Percentiles rank a stretch among this genome's conserved stretches.
Conservation (phyloP, 805 yeast species). For the Suhomyces pyralidae region DNA sequence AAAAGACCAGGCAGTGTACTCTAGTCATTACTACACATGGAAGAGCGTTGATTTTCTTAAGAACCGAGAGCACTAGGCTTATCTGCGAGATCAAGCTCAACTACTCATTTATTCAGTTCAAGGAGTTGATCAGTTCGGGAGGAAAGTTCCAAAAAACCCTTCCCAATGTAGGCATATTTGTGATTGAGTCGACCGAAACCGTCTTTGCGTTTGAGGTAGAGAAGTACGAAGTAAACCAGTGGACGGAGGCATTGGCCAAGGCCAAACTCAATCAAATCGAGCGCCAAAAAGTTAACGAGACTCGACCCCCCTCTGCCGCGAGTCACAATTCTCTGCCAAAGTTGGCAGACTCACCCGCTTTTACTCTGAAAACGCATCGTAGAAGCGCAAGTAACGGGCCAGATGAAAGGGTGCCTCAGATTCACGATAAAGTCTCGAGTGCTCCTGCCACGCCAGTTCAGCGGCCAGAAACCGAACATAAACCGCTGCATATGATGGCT, state of each 20-base stretch:
- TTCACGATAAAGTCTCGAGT: background rate
- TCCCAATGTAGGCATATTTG: constrained; percentile 49
- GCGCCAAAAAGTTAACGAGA: background rate
- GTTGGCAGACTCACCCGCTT: constrained; percentile 22
- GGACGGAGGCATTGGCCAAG: constrained; percentile 54
- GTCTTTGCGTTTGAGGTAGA: constrained; percentile 59
- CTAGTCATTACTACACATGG: constrained; percentile 62
- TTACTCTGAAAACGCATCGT: constrained; percentile 7
- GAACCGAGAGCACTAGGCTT: constrained; percentile 42
- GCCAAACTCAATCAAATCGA: constrained; percentile 22
- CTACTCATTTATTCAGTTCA: constrained; percentile 51
- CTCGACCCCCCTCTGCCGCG: too few relatives aligned
- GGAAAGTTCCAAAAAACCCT: constrained; percentile 28
- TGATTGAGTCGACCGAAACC: constrained; percentile 51
- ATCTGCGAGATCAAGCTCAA: constrained; percentile 54
- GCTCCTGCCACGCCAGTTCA: background rate
- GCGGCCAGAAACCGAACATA: background rate
- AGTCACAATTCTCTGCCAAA: too few relatives aligned
- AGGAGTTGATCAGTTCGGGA: constrained; percentile 50
- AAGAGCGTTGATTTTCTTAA: constrained; percentile 53
- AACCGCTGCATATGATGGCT: constrained; percentile 12
- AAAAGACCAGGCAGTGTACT: constrained; percentile 46
- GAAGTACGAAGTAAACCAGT: constrained; percentile 46
- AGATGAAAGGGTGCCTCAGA: background rate
- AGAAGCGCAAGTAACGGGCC: constrained; percentile 4